These are phyloP conservation scores for Aspergillus jensenii DNA, from an alignment of 2,329 filamentous ascomycete species.

Conservation along the genomic window DNA sequence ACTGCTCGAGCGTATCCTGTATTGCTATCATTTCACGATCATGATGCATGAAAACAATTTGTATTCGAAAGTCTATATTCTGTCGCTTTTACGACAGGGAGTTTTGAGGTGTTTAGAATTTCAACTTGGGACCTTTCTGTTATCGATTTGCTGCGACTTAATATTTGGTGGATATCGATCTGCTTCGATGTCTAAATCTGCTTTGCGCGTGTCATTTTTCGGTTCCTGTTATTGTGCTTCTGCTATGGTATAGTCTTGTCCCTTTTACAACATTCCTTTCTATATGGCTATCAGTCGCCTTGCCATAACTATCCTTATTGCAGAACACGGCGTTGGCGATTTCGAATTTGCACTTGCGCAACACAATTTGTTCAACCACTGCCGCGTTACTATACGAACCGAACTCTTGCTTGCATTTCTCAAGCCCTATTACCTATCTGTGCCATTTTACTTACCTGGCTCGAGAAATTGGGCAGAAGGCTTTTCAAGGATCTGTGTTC, in stretches of 20 bases:
- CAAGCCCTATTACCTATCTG: not conserved
- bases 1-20: conserved; percentile 23
- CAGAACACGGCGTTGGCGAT: conserved; percentile 26
- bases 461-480: not conserved
- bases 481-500: not conserved
- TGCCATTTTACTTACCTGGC: not conserved
- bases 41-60: conserved; percentile 36
- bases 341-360: conserved; percentile 13
- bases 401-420: not conserved
- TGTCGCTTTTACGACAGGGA: conserved; percentile 24
- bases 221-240: conserved; percentile 4
- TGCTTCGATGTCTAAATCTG: conserved; percentile 6
- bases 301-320: conserved; percentile 19
- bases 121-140: conserved; percentile 10
- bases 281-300: conserved; percentile 3
- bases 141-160: not conserved
- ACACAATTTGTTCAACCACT: not conserved
- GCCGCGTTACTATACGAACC: not conserved
- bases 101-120: conserved; percentile 25
- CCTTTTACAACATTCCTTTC: conserved; percentile 5
- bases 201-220: conserved; percentile 6
- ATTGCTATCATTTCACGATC: conserved; percentile 27
- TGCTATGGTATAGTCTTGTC: conserved; percentile 12
- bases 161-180: conserved; percentile 7
- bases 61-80: conserved; percentile 25